Evolutionary conservation across 2,329 filamentous ascomycete genomes (phyloP).

Genomic region (Exophiala sp.): DNA sequence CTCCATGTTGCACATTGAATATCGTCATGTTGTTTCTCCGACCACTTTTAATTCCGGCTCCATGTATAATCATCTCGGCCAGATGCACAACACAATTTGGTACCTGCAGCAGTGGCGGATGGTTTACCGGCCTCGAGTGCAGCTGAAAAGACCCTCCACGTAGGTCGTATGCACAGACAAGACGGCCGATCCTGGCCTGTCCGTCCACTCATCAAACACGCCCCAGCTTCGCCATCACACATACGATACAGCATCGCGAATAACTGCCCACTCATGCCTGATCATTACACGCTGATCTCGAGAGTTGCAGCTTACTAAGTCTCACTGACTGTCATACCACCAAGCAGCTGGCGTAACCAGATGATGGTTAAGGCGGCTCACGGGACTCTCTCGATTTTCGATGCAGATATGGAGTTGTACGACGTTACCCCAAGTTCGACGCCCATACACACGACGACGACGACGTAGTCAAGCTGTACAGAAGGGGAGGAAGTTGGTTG

Average conservation of each 20-base stretch:
- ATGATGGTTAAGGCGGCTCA: too few species aligned
- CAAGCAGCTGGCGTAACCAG: too few species aligned
- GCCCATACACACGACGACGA: too few species aligned
- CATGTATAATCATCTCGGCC: background rate
- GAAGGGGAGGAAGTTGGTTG: background rate
- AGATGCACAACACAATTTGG: conserved; percentile 22
- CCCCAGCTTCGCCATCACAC: conserved; percentile 12
- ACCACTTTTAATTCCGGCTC: background rate
- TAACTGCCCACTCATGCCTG: conserved; percentile 9
- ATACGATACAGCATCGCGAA: conserved; percentile 1
- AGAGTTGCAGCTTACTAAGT: background rate
- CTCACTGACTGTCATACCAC: background rate
- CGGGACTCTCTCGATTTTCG: too few species aligned
- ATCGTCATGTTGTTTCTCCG: background rate
- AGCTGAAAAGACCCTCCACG: conserved; percentile 15
- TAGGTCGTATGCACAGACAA: background rate
- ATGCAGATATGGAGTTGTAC: too few species aligned
- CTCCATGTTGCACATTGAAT: too few species aligned
- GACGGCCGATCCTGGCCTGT: background rate
- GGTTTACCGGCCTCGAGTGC: conserved; percentile 6
- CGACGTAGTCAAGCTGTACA: background rate
- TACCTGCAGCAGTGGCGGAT: conserved; percentile 26
- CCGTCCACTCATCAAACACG: conserved; percentile 10
- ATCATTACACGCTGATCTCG: conserved; percentile 15
- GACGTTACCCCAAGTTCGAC: too few species aligned